Base-by-base conservation (phyloP, 257 asterid species). In the Petrea volubilis region DNA sequence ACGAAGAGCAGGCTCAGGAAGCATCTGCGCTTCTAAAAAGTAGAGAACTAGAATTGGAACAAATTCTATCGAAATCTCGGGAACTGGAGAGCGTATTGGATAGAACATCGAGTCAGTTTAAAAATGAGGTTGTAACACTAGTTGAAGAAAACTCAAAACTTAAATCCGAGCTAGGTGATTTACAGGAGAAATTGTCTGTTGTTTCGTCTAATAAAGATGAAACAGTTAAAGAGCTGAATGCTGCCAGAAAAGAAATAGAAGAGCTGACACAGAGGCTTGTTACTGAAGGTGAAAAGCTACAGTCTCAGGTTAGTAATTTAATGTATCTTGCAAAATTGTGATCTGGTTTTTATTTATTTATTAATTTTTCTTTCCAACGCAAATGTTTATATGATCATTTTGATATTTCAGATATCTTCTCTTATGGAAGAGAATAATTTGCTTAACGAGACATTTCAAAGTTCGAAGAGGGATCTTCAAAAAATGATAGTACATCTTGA, bases 391-490 rank as follows among this genome's bases (percentile, higher is more conserved):
- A 29, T 51, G 24, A 65, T 18, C 52, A 25, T 70, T 38, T 73
- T 68, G 53, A 28, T 64, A 44, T 58, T 74, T 31, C 93, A 89
- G 97, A 80, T 91, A 78, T 85, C 96, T 65, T 87, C 96, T 47
- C 78, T 84, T 13, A 78, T 80, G 83, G 91, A 89, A 67, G 96
- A 94, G 77, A 94, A 86, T 68, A 86, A 77, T 72, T 68, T 46
- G 78, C 92, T 91, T 24, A 81, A 74, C 14, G 95, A 92, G 84
- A 79, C 91, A 60, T 82, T 82, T 74, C 86, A 90, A 68, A 84
- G 59, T 73, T 78, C 97, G 34, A 88, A 80, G 85, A 85, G 81
- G 81, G 97, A 94, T 61, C 97, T 91, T 60, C 87, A 88, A 68
- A 71, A 77, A 41, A 84, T 81, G 67, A 86, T 91, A 60, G 55